A percentile compares a stretch with the other conserved stretches of the same genome.
Evolutionary conservation across 768 basidiomycete genomes (phyloP).

Genomic region (Panaeolus cyanescens): DNA sequence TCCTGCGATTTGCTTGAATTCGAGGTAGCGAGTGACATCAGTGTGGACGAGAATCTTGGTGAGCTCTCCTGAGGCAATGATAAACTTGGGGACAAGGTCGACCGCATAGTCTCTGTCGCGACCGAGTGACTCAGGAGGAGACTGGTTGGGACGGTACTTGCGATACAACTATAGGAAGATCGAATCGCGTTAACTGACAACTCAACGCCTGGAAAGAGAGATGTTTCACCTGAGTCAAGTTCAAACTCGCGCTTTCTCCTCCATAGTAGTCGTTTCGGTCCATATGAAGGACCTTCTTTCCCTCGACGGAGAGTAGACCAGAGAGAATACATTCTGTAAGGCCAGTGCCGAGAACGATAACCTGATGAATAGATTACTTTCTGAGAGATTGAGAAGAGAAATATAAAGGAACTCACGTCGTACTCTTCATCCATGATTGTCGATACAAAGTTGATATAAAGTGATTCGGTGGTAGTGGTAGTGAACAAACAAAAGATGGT

Average conservation of each 20-base stretch:
- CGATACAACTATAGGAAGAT: slow-evolving; percentile 74
- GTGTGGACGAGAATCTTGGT: slow-evolving; percentile 99
- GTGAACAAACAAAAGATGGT: slow-evolving; percentile 9
- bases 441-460: slow-evolving; percentile 7
- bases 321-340: slow-evolving; percentile 99
- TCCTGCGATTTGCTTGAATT: slow-evolving; percentile 99
- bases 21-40: slow-evolving; percentile 97
- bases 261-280: slow-evolving; percentile 99
- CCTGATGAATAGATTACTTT: slow-evolving; percentile 40
- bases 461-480: slow-evolving; percentile 21
- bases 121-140: slow-evolving; percentile 82
- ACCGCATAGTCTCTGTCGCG: slow-evolving; percentile 98
- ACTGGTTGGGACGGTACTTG: slow-evolving; percentile 83
- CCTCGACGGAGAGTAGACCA: slow-evolving; percentile 96
- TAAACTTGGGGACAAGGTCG: slow-evolving; percentile 98
- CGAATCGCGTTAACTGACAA: neutral
- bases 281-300: slow-evolving; percentile 99
- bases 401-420: slow-evolving; percentile 58
- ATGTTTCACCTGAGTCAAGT: slow-evolving; percentile 85
- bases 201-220: neutral
- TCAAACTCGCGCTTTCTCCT: slow-evolving; percentile 94
- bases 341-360: slow-evolving; percentile 93
- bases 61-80: slow-evolving; percentile 96
- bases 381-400: slow-evolving; percentile 13
- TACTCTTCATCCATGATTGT: slow-evolving; percentile 96